A percentile compares a stretch with the other conserved stretches of the same genome.
phyloP scores from a whole-genome alignment of 306 rosid species.

The Sesbania bispinosa region DNA sequence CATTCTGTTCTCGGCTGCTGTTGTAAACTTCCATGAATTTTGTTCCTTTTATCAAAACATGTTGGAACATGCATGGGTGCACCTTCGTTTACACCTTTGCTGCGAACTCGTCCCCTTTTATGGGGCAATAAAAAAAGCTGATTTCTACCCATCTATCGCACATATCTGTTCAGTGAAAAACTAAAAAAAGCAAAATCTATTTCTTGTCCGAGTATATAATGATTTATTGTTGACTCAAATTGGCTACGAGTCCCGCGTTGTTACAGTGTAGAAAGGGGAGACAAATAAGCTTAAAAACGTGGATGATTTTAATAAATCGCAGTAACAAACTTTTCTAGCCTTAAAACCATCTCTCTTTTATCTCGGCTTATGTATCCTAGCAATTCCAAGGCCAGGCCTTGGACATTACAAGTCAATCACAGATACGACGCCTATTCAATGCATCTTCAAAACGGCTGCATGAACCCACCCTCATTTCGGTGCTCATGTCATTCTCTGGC shows the following conservation, averaged over 20 bases:
- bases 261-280: background rate
- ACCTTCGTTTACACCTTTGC: background rate
- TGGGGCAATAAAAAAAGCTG: conserved; percentile 29
- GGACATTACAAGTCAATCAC: conserved; percentile 38
- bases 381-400: background rate
- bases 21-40: conserved; percentile 47
- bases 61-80: conserved; percentile 17
- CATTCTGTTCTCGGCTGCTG: conserved; percentile 64
- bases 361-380: background rate
- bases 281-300: background rate
- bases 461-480: conserved; percentile 86
- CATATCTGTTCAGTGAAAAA: background rate
- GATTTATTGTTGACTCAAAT: conserved; percentile 6
- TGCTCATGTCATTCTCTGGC: conserved; percentile 83
- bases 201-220: background rate
- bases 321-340: conserved; percentile 1
- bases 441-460: conserved; percentile 92
- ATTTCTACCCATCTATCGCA: background rate
- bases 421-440: conserved; percentile 53
- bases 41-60: conserved; percentile 16
- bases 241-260: background rate
- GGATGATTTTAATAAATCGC: background rate
- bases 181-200: background rate
- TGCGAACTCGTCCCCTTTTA: conserved; percentile 9
- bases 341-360: background rate